Base-by-base conservation (phyloP, 1,284 basidiomycete genomes). In the Sphagnurus paluster region DNA sequence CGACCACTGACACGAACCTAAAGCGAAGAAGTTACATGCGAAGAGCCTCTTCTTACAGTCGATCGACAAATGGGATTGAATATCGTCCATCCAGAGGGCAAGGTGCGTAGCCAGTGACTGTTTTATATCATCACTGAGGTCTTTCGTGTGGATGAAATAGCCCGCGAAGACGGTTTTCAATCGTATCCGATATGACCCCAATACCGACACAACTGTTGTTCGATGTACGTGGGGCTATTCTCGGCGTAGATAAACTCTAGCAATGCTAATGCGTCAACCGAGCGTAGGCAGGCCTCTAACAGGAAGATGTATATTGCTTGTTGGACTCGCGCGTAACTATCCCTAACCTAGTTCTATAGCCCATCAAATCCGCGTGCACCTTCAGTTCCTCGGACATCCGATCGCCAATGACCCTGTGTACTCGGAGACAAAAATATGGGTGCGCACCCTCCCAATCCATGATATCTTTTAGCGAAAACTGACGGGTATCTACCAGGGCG, bases 21-120 rank as follows among this genome's bases (percentile, higher is more conserved):
- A 23, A 93, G 91, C 26, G 87, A 79, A 44, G 87, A 93, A 60
- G 69, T 93, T 20, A 68, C 78, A 1, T 95, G 94, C 55, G 90
- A 94, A 56, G 76, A 96, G 61, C 93, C 94, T 1, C 72, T 99
- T 11, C 68, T 99, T 44, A 93, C 92, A 0, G 85, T 98, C 3
- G 97, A 99, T 68, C 77, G 95, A 40, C 95, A 98, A 63, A 94
- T 94, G 84, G 95, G 95, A 3, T 68, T 98, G 38, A 97, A 96
- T 56, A 89, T 98, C 40, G 91, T 98, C 19, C 92, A 96, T 62
- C 91, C 93, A 0, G 84, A 95, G 54, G 95, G 94, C 40, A 93
- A 96, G 76, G 92, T 90, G 56, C 35, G 71, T 57, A 2, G n/a
- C n/a, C n/a, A n/a, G n/a, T n/a, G n/a, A n/a, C n/a, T n/a, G n/a